Base-by-base conservation (phyloP, 164 flowering plant species). In the Paratinospora sagittata region DNA sequence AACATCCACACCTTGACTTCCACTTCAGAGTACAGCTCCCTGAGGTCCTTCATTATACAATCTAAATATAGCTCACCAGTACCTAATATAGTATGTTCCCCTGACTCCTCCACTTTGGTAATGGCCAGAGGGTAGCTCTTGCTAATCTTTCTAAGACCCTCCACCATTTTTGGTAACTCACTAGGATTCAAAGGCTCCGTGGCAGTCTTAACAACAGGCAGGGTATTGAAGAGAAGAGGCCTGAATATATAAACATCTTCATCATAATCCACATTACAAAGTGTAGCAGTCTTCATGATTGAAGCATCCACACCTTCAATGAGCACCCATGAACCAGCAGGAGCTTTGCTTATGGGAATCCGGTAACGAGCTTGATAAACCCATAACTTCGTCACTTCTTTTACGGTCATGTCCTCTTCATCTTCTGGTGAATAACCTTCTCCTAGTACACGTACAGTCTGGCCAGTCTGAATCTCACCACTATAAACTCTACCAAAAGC, bases 251-350 rank as follows among this genome's bases (percentile, higher is more conserved):
- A 88, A 0, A 93, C 90, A 77, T 96, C 99, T 76, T 96, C 98
- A 75, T 88, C 87, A 78, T 77, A 84, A 70, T 90, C 82, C 78
- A 75, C 79, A 82, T 89, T 87, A 78, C 98, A 96, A 16, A 96
- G 89, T 36, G 97, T 93, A 12, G 99, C 99, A 76, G 98, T 91
- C 77, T 96, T 96, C 97, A 89, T 96, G 23, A 96, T 93, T 9
- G 98, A 96, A 66, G 97, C 97, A 87, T 91, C 99, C 6, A 96
- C 99, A 70, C 99, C 98, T 84, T 96, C 99, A 82, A 96, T 90
- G 14, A 96, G 90, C 77, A 96, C 97, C 99, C 98, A 96, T 65
- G 97, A 88, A 77, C 98, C 99, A 66, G 99, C 97, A 78, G 95
- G 97, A 55, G 99, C 99, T 82, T 86, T 87, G 78, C 89, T 87